These are phyloP conservation scores for Trifolium repens DNA, from an alignment of 306 rosid species.

Conservation along the genomic window DNA sequence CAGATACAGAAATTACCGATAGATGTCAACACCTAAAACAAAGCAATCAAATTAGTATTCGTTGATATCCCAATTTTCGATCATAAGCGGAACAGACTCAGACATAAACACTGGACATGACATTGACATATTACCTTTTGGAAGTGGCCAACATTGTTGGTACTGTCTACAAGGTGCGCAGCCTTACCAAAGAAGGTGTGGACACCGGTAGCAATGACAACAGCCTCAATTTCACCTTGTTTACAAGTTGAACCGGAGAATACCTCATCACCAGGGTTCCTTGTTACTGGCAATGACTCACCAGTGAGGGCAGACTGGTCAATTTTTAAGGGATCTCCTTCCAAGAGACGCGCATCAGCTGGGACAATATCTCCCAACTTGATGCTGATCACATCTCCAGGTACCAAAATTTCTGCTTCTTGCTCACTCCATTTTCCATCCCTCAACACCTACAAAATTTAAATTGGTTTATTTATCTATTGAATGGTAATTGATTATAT, in stretches of 20 bases:
- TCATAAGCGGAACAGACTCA: not conserved
- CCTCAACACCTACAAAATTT: constrained; percentile 60
- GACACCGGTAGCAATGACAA: constrained; percentile 85
- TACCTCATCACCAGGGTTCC: constrained; percentile 65
- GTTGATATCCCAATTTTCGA: not conserved
- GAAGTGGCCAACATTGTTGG: constrained; percentile 92
- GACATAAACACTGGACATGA: too few species aligned
- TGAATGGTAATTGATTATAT: too few species aligned
- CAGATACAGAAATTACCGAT: constrained; percentile 89
- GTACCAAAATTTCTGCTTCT: constrained; percentile 78
- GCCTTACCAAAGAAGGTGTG: constrained; percentile 92
- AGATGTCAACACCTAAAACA: constrained; percentile 74
- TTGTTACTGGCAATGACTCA: constrained; percentile 83
- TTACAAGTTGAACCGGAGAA: constrained; percentile 91
- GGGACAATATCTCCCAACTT: constrained; percentile 90
- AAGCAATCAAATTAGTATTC: constrained; percentile 23
- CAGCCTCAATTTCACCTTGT: constrained; percentile 86
- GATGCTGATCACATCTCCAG: constrained; percentile 86
- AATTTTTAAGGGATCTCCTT: constrained; percentile 85
- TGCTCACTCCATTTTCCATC: constrained; percentile 78
- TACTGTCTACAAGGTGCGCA: constrained; percentile 85
- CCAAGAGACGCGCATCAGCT: constrained; percentile 81
- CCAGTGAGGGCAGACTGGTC: constrained; percentile 90
- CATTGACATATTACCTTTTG: constrained; percentile 51
- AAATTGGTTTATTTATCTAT: not conserved